Conservation (phyloP, 2,329 filamentous ascomycete genomes). For the Alternaria sp. region DNA sequence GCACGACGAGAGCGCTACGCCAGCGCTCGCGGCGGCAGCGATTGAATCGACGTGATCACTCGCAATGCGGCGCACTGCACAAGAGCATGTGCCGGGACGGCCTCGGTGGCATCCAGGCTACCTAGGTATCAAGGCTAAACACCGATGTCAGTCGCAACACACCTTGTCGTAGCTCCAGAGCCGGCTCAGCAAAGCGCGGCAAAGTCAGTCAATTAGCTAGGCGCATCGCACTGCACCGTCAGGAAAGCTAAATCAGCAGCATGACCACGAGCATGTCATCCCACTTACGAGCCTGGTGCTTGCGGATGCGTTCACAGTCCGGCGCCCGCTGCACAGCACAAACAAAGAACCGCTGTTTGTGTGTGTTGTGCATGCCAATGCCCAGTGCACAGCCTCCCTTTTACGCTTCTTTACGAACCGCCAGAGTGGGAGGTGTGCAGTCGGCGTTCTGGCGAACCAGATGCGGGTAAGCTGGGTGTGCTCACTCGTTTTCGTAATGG, state of each 20-base stretch:
- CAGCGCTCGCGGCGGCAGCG: constrained; percentile 1
- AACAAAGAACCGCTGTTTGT: neutral
- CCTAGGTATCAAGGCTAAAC: neutral
- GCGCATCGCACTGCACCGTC: neutral
- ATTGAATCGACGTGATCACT: constrained; percentile 1
- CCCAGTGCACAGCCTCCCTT: constrained; percentile 21
- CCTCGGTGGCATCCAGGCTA: neutral
- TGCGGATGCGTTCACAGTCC: constrained; percentile 3
- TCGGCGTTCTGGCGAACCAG: constrained; percentile 9
- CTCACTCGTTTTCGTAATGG: neutral
- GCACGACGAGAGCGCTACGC: constrained; percentile 1
- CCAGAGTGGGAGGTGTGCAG: neutral
- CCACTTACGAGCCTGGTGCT: neutral
- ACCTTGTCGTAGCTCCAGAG: neutral
- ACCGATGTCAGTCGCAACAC: neutral
- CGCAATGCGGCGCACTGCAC: neutral
- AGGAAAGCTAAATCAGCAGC: constrained; percentile 5
- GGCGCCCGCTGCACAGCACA: constrained; percentile 13
- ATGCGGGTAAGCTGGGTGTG: neutral
- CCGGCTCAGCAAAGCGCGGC: constrained; percentile 10
- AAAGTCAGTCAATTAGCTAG: neutral
- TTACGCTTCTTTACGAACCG: constrained; percentile 1
- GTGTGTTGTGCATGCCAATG: constrained; percentile 13
- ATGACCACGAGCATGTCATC: constrained; percentile 11
- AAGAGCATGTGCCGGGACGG: neutral